Conservation (phyloP, 164 flowering plant species). For the Vitis riparia region DNA sequence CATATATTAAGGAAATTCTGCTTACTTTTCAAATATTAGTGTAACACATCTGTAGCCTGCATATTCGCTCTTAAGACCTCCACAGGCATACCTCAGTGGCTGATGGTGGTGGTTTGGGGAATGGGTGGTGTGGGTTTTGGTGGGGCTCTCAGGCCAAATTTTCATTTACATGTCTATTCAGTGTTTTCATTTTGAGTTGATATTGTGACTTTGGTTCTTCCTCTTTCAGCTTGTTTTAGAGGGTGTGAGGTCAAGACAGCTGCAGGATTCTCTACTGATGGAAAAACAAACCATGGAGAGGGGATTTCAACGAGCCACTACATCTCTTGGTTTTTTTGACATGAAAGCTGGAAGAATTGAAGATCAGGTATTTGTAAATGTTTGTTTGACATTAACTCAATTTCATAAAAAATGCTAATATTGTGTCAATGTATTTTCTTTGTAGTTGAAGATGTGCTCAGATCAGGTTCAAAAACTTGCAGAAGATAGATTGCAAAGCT, state of each 20-base stretch:
- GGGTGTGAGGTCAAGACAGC: slow-evolving; percentile 67
- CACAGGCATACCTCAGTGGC: too few relatives aligned
- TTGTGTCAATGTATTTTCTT: slow-evolving; percentile 7
- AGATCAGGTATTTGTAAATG: slow-evolving; percentile 64
- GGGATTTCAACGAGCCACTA: slow-evolving; percentile 57
- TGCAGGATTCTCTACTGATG: slow-evolving; percentile 46
- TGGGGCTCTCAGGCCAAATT: too few relatives aligned
- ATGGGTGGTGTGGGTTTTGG: too few relatives aligned
- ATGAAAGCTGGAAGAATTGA: slow-evolving; percentile 61
- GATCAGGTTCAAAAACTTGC: slow-evolving; percentile 70
- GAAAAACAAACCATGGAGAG: slow-evolving; percentile 58
- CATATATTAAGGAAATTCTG: too few relatives aligned
- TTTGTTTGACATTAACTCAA: not conserved
- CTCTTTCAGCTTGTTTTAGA: slow-evolving; percentile 83
- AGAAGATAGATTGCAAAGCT: slow-evolving; percentile 61
- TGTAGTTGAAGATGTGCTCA: slow-evolving; percentile 66
- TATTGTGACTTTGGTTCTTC: slow-evolving; percentile 3
- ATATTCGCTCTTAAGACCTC: too few relatives aligned
- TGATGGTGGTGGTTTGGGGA: too few relatives aligned
- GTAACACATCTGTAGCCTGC: too few relatives aligned
- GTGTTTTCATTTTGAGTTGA: not conserved
- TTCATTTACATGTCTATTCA: not conserved
- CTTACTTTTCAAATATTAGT: too few relatives aligned
- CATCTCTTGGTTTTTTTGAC: slow-evolving; percentile 47
- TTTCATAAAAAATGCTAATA: not conserved